Percentiles rank a stretch among this genome's conserved stretches.
phyloP scores from a whole-genome alignment of 495 filamentous ascomycete species.

The Jackrogersella minutella region DNA sequence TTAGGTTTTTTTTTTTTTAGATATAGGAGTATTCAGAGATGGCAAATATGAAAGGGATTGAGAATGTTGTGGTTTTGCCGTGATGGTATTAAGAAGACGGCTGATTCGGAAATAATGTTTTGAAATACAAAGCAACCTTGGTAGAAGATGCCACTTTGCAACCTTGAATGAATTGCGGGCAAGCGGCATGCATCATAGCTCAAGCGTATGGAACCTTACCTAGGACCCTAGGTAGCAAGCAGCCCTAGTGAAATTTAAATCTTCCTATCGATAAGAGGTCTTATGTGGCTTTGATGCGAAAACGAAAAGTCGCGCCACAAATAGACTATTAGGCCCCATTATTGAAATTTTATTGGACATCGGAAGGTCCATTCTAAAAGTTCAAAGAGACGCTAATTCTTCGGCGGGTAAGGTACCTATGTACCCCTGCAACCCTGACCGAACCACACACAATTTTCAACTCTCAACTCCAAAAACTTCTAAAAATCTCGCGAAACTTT shows the following conservation, averaged over 20 bases:
- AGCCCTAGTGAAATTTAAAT: background rate
- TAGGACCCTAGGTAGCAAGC: background rate
- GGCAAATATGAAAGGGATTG: background rate
- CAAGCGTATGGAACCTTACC: too few relatives aligned
- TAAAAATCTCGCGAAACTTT: constrained; percentile 36
- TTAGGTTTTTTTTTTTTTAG: too few relatives aligned
- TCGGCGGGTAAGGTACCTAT: constrained; percentile 2
- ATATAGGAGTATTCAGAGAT: too few relatives aligned
- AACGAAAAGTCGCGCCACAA: background rate
- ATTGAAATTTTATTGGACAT: background rate
- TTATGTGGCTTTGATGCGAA: background rate
- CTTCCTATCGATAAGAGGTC: constrained; percentile 31
- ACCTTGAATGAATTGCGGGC: constrained; percentile 23
- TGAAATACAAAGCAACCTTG: constrained; percentile 35
- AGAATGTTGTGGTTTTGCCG: constrained; percentile 2
- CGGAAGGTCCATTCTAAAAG: too few relatives aligned
- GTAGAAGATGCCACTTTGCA: constrained; percentile 43
- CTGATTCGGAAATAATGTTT: constrained; percentile 26
- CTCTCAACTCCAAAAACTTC: constrained; percentile 24
- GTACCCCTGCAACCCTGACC: constrained; percentile 36
- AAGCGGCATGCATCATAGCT: constrained; percentile 24
- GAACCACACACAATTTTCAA: constrained; percentile 39
- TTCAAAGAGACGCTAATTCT: constrained; percentile 4
- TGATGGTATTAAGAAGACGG: background rate
- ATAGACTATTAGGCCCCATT: too few relatives aligned